A percentile compares a stretch with the other conserved stretches of the same genome.
Conservation (phyloP, 306 rosid genomes). For the Prunus mume region DNA sequence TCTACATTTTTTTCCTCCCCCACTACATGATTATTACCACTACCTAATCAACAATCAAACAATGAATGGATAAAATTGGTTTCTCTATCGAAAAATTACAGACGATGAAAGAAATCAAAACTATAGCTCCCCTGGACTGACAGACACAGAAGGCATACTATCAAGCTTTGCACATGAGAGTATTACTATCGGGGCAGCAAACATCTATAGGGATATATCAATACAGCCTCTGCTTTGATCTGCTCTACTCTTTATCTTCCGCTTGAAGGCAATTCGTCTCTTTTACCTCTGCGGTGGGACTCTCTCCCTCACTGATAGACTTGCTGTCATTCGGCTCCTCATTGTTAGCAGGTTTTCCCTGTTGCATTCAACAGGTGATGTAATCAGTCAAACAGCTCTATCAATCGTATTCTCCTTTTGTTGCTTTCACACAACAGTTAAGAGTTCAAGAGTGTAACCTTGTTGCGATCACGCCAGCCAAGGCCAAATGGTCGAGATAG, state of each 20-base stretch:
- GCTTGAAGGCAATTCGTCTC: slow-evolving; percentile 54
- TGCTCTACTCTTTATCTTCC: slow-evolving; percentile 46
- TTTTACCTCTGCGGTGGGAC: slow-evolving; percentile 29
- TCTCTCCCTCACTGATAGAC: slow-evolving; percentile 39
- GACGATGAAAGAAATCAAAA: slow-evolving; percentile 27
- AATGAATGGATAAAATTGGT: slow-evolving; percentile 58
- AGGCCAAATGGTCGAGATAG: slow-evolving; percentile 95
- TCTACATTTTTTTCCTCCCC: slow-evolving; percentile 24
- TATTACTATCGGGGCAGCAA: slow-evolving; percentile 1
- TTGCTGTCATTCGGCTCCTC: slow-evolving; percentile 57
- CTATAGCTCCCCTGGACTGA: slow-evolving; percentile 30
- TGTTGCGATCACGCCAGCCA: slow-evolving; percentile 89
- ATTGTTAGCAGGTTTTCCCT: slow-evolving; percentile 55
- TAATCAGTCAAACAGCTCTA: background rate
- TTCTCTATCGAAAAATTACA: slow-evolving; percentile 30
- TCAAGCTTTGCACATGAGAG: slow-evolving; percentile 13
- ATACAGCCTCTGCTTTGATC: background rate
- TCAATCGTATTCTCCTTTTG: background rate
- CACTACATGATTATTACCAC: slow-evolving; percentile 31
- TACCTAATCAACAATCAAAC: slow-evolving; percentile 54
- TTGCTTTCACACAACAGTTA: background rate
- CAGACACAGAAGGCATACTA: slow-evolving; percentile 15
- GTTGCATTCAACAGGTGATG: slow-evolving; percentile 29
- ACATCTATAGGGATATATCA: slow-evolving; percentile 12
- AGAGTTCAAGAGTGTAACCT: slow-evolving; percentile 45